Evolutionary conservation across 1,284 basidiomycete species (phyloP), one percentile per base, ranked within the genome.

Genomic region (Ceratobasidium sp.): DNA sequence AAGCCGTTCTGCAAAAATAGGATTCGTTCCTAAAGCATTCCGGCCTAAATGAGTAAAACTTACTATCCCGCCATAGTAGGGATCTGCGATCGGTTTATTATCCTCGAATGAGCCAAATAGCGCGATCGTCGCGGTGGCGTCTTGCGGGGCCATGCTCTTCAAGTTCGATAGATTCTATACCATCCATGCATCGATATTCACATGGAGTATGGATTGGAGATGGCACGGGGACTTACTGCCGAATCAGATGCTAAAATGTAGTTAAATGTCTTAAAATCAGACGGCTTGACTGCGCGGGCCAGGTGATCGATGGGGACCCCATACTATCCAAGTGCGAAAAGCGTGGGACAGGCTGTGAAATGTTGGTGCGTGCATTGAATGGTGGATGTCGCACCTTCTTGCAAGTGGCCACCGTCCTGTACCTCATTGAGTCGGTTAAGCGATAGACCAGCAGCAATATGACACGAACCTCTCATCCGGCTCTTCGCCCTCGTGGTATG

Each of bases 21-120:
- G 41, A 16, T 39, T 80, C 18, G 39, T 65, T 28, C 41, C 21
- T 50, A 10, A 57, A 12, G 60, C 30, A 34, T 30, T 39, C 9
- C 57, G 30, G n/a, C 43, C 2, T 6, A 3, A 43, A 48, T 28
- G 48, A 8, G n/a, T 12, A 41, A 39, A 23, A 78, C 85, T 79
- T 73, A 90, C 90, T 53, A 83, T 80, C 32, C 85, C 85, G n/a
- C 88, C 91, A 75, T 91, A 92, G 79, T 92, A 92, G 6, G 91
- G 91, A 78, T 92, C 91, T 12, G 84, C 81, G 72, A 92, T 91
- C 4, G 87, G 82, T 77, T 85, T 84, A 69, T 83, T 81, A 78
- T 92, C 89, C 2, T 87, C 80, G 78, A 89, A 92, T 5, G 89
- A 89, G n/a, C 91, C 91, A 87, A 90, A 92, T n/a, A 92, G 83